A percentile compares a stretch with the other conserved stretches of the same genome.
These are phyloP conservation scores for Cenococcum geophilum DNA, from an alignment of 495 filamentous ascomycete species.

Conservation along the genomic window DNA sequence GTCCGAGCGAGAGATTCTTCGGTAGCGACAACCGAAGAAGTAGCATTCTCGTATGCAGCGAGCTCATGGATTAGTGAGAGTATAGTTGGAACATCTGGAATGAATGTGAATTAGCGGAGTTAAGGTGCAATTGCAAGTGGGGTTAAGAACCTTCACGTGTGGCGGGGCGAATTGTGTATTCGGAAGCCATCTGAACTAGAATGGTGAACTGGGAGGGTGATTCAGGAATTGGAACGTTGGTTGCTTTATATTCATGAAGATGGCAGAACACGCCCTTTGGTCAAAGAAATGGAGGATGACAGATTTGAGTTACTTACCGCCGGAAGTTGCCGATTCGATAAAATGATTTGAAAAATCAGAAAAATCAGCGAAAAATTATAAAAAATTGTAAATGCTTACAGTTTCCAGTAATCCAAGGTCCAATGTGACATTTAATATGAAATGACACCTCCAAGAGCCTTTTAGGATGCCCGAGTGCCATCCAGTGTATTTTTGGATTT, in stretches of 20 bases:
- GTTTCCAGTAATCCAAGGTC: too few species aligned
- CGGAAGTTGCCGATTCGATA: conserved; percentile 16
- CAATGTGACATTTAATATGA: too few species aligned
- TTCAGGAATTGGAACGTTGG: background rate
- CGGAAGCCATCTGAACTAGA: conserved; percentile 16
- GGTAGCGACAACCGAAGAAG: conserved; percentile 72
- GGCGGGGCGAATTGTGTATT: conserved; percentile 29
- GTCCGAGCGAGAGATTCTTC: conserved; percentile 63
- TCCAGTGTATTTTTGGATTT: too few species aligned
- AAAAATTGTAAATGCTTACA: too few species aligned
- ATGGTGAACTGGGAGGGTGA: background rate
- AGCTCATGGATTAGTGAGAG: conserved; percentile 80
- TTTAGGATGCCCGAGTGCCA: too few species aligned
- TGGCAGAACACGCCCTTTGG: conserved; percentile 8
- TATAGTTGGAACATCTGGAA: conserved; percentile 74
- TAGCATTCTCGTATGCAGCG: conserved; percentile 76
- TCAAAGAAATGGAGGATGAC: background rate
- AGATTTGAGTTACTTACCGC: conserved; percentile 4
- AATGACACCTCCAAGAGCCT: too few species aligned
- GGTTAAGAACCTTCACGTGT: conserved; percentile 27
- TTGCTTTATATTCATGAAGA: background rate
- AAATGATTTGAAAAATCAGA: background rate
- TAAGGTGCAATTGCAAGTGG: background rate
- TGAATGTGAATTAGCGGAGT: conserved; percentile 10
- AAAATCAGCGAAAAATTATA: too few species aligned